phyloP scores from a whole-genome alignment of 768 basidiomycete species.

The Xanthoconium stramineum region DNA sequence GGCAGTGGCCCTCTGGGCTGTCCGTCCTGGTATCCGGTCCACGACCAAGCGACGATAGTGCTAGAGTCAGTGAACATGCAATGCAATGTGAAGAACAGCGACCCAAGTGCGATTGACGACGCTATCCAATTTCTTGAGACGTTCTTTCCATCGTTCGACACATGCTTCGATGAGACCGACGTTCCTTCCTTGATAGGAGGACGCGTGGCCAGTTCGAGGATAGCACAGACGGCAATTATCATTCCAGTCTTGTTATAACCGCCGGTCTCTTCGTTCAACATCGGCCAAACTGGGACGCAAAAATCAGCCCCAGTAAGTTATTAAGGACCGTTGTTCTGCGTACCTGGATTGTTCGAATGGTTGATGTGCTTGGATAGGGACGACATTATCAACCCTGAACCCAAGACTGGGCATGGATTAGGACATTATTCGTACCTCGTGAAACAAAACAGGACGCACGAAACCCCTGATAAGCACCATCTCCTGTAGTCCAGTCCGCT shows the following conservation, averaged over 20 bases:
- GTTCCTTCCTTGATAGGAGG: constrained; percentile 15
- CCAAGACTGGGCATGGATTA: constrained; percentile 46
- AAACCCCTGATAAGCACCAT: constrained; percentile 46
- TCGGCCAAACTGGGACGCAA: constrained; percentile 64
- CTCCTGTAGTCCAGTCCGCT: constrained; percentile 50
- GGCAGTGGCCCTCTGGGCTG: constrained; percentile 67
- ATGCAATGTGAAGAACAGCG: constrained; percentile 69
- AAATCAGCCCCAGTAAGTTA: neutral
- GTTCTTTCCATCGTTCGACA: constrained; percentile 1
- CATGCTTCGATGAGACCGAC: neutral
- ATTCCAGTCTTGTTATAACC: constrained; percentile 72
- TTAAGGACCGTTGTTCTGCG: neutral
- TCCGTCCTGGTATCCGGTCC: constrained; percentile 77
- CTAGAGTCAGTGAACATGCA: constrained; percentile 71
- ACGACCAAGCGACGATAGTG: constrained; percentile 82
- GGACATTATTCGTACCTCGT: neutral
- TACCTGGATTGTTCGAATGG: constrained; percentile 78
- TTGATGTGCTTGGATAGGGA: constrained; percentile 75
- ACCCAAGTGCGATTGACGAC: constrained; percentile 57
- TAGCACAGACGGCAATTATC: constrained; percentile 51
- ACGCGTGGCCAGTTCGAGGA: constrained; percentile 53
- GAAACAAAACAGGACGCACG: constrained; percentile 34
- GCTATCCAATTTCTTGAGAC: constrained; percentile 33
- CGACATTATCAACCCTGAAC: constrained; percentile 62
- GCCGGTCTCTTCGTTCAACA: constrained; percentile 60